Evolutionary conservation across 176 grass and related monocot genomes (phyloP), one percentile per base, ranked within the genome.

Genomic region (Elaeis guineensis): DNA sequence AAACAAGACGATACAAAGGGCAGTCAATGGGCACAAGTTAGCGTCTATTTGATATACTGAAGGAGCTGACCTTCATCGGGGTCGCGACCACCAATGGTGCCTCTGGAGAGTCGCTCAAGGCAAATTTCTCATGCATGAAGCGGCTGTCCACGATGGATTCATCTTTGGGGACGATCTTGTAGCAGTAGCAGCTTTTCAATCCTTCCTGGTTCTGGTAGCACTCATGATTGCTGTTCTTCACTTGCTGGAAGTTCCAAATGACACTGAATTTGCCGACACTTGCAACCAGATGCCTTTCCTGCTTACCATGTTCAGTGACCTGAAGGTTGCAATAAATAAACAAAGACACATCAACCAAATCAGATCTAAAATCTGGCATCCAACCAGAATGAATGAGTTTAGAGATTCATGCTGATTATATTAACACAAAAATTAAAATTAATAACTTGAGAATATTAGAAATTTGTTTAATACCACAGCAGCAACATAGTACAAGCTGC

Each of bases 41-140:
- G 53, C 67, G 72, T 67, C 72, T 75, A 71, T 63, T 83, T 2
- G 84, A 83, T 5, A 98, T 76, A 32, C 88, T 92, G 72, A 98
- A 92, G 52, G 81, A 89, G 28, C 81, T 83, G 39, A 93, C 76
- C 76, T 92, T 98, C 93, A 92, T 83, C 16, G 93, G 79, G 0
- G 88, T 98, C 2, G 93, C 88, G 0, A 97, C 87, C 1, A 97
- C 92, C 25, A 97, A 67, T 1, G 93, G 88, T 1, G 93, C 88
- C 76, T 98, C 93, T 0, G 79, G 87, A 20, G 82, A 83, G 21
- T 98, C 79, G 15, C 75, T 80, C 12, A 85, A 19, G 0, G 79
- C 79, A 21, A 92, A 98, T 51, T 86, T 91, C 11, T 97, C 92
- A 0, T 97, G 92, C 92, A 97, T 97, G 56, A 97, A 91, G 3